Evolutionary conservation across 768 basidiomycete species (phyloP), one percentile per base, ranked within the genome.

Genomic region (Hortiboletus campestris): DNA sequence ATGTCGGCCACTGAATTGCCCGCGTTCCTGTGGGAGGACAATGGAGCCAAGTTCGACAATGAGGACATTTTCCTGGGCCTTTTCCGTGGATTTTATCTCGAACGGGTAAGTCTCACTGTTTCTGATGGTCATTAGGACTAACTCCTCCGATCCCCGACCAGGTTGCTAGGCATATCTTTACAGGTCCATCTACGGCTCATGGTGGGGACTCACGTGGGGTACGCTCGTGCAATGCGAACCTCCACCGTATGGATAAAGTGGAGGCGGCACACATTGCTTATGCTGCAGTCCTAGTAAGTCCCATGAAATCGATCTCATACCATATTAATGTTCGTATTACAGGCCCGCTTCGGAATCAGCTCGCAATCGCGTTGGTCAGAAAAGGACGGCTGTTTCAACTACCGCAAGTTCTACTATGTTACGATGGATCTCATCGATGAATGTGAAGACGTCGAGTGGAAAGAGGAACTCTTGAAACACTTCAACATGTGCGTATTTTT

Each of bases 281-380:
- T 44, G 42, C 34, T 10, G 25, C 12, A 1, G 40, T 50, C 5
- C 11, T 38, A 6, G 36, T 47, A 20, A 10, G 25, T 52, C 4
- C 2, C 0, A n/a, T 28, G 13, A 34, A 40, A 14, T n/a, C 50
- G 6, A 13, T 43, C 25, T 32, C 7, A n/a, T 31, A 6, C 17
- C 8, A 36, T 36, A 6, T 2, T 41, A 8, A 42, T 4, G 11
- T 12, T 22, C 12, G 16, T 2, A 28, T 16, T 36, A 2, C 17
- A 55, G 60, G 60, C 53, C 29, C 49, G 36, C 20, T 49, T 47
- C 14, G 29, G 19, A 1, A 57, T 61, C 29, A 58, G 53, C 41
- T 28, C 60, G 14, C 11, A 13, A 13, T 13, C 11, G 12, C 34
- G 13, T 13, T 35, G 34, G 34, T 35, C 34, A 35, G 51, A 60